phyloP scores from a whole-genome alignment of 202 grass and related monocot species.

The Hordeum pubiflorum region DNA sequence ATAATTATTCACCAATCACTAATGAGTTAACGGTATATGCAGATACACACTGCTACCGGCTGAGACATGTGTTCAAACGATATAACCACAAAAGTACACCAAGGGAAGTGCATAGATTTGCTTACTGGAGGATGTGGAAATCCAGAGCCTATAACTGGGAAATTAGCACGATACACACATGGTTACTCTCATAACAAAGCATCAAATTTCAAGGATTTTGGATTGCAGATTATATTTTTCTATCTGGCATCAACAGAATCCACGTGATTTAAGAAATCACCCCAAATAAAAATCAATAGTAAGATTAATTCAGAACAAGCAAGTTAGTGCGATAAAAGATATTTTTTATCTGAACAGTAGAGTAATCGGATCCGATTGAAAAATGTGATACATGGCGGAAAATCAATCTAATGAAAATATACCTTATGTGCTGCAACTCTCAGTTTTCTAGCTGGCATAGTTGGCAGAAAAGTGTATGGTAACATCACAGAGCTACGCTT shows the following conservation, averaged over 20 bases:
- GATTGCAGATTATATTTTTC: constrained; percentile 4
- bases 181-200: neutral
- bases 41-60: neutral
- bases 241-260: neutral
- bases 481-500: constrained; percentile 75
- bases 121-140: constrained; percentile 3
- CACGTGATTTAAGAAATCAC: neutral
- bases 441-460: constrained; percentile 66
- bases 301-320: neutral
- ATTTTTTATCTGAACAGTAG: neutral
- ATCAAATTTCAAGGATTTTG: neutral
- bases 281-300: neutral
- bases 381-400: neutral
- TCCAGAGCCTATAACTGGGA: neutral
- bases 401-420: constrained; percentile 10
- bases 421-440: constrained; percentile 65
- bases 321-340: neutral
- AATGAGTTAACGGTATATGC: constrained; percentile 8
- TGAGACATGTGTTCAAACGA: neutral
- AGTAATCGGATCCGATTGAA: neutral
- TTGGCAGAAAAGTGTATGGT: constrained; percentile 76
- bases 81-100: neutral
- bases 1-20: neutral
- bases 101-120: neutral
- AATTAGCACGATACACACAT: neutral